Conservation (phyloP, 352 stramenopile species). For the Pythium plurisporium region DNA sequence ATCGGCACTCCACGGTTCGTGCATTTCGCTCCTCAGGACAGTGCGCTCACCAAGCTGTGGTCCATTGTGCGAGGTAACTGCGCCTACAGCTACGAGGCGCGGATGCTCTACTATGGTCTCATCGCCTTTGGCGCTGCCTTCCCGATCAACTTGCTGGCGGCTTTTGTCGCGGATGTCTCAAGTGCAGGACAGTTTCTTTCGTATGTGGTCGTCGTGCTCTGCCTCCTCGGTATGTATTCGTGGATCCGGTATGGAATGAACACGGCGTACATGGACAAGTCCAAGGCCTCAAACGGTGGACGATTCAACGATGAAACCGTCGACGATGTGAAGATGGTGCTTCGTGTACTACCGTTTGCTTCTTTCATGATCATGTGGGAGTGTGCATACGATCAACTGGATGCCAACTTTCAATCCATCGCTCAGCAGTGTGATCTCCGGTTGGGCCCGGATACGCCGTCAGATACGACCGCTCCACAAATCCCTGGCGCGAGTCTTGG, state of each 20-base stretch:
- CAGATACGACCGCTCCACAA: conserved; percentile 37
- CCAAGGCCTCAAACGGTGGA: conserved; percentile 73
- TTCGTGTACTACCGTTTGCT: conserved; percentile 80
- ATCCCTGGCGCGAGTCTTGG: conserved; percentile 73
- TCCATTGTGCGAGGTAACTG: conserved; percentile 76
- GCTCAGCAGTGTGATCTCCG: conserved; percentile 81
- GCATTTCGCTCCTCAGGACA: conserved; percentile 70
- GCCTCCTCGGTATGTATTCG: conserved; percentile 72
- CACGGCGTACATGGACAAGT: conserved; percentile 82
- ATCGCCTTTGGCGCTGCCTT: conserved; percentile 63
- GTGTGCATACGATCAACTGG: conserved; percentile 81
- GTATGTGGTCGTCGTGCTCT: conserved; percentile 63
- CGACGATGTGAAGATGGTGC: conserved; percentile 84
- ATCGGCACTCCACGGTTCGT: conserved; percentile 61
- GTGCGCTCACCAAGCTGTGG: conserved; percentile 66
- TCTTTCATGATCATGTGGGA: conserved; percentile 90
- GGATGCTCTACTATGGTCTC: conserved; percentile 76
- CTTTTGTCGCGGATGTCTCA: conserved; percentile 53
- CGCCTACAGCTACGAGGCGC: conserved; percentile 66
- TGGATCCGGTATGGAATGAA: conserved; percentile 83
- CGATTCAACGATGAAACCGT: conserved; percentile 79
- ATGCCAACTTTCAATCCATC: conserved; percentile 87
- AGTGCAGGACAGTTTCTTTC: conserved; percentile 65
- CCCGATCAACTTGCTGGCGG: conserved; percentile 67
- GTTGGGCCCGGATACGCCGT: conserved; percentile 28